A percentile compares a stretch with the other conserved stretches of the same genome.
These are phyloP conservation scores for Gossypium anomalum DNA, from an alignment of 345 rosid genomes.

Conservation along the genomic window DNA sequence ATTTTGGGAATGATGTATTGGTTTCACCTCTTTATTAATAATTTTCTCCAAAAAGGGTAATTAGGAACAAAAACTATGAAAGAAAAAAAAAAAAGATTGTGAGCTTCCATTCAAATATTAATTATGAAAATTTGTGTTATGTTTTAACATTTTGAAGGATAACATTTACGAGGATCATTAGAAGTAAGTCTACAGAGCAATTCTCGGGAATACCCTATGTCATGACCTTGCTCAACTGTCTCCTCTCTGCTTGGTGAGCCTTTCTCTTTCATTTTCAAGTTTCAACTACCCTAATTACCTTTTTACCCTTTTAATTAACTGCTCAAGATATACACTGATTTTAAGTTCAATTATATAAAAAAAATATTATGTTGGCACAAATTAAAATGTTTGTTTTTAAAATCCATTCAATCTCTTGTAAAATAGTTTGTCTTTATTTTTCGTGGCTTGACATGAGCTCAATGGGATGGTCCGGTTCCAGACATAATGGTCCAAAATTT, in stretches of 20 bases:
- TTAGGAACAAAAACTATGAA: neutral
- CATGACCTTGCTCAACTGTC: slow-evolving; percentile 95
- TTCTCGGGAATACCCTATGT: slow-evolving; percentile 96
- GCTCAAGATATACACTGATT: too few species aligned
- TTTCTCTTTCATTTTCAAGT: slow-evolving; percentile 1
- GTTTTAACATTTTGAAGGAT: slow-evolving; percentile 42
- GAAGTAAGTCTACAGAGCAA: slow-evolving; percentile 66
- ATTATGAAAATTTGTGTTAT: neutral
- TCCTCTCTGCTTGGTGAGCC: slow-evolving; percentile 86
- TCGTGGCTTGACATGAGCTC: neutral
- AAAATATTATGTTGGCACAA: too few species aligned
- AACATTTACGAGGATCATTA: slow-evolving; percentile 77
- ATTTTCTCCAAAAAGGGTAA: slow-evolving; percentile 3
- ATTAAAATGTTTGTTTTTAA: neutral
- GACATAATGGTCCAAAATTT: neutral
- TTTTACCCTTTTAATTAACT: neutral
- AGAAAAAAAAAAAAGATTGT: neutral
- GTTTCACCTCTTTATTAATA: slow-evolving; percentile 14
- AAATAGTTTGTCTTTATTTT: neutral
- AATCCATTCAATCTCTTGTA: neutral
- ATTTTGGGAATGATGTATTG: neutral
- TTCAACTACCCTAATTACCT: neutral
- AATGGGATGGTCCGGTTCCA: neutral
- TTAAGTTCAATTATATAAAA: too few species aligned
- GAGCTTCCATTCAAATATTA: neutral